phyloP scores from a whole-genome alignment of 371 early-diverging fungal species.

The Rhizopus sp. region DNA sequence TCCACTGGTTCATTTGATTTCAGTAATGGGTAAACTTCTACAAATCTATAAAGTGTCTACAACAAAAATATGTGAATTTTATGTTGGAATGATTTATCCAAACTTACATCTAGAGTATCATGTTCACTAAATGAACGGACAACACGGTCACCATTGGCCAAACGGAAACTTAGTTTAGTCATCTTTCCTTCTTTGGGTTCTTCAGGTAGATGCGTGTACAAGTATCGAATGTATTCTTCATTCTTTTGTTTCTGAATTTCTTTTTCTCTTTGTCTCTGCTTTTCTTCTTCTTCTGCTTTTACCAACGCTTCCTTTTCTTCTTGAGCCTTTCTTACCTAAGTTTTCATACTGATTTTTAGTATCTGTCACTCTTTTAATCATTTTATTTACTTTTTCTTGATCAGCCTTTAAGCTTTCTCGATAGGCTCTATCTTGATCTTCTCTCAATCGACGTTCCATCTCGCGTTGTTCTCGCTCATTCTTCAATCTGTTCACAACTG shows the following conservation, averaged over 20 bases:
- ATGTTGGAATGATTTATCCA: not conserved
- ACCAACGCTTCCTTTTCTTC: conserved; percentile 62
- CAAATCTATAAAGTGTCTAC: conserved; percentile 65
- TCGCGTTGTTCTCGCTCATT: conserved; percentile 75
- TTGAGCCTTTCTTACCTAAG: conserved; percentile 55
- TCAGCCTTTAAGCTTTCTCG: conserved; percentile 82
- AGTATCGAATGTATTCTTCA: conserved; percentile 45
- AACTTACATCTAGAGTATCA: conserved; percentile 67
- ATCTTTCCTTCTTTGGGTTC: conserved; percentile 60
- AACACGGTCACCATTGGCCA: conserved; percentile 75
- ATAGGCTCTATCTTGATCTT: conserved; percentile 92
- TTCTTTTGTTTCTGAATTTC: conserved; percentile 44
- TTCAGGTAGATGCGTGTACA: conserved; percentile 49
- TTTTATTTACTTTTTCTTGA: conserved; percentile 73
- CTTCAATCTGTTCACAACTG: conserved; percentile 60
- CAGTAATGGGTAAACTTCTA: conserved; percentile 75
- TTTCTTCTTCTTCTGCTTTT: conserved; percentile 43
- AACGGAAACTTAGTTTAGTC: conserved; percentile 69
- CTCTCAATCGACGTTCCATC: conserved; percentile 71
- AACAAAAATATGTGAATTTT: not conserved
- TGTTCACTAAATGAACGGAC: conserved; percentile 72
- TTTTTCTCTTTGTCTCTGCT: conserved; percentile 44
- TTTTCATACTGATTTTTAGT: not conserved
- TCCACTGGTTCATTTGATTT: conserved; percentile 42
- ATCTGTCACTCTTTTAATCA: not conserved